Evolutionary conservation across 495 filamentous ascomycete genomes (phyloP), one percentile per base, ranked within the genome.

Genomic region (Annulohypoxylon stygium): DNA sequence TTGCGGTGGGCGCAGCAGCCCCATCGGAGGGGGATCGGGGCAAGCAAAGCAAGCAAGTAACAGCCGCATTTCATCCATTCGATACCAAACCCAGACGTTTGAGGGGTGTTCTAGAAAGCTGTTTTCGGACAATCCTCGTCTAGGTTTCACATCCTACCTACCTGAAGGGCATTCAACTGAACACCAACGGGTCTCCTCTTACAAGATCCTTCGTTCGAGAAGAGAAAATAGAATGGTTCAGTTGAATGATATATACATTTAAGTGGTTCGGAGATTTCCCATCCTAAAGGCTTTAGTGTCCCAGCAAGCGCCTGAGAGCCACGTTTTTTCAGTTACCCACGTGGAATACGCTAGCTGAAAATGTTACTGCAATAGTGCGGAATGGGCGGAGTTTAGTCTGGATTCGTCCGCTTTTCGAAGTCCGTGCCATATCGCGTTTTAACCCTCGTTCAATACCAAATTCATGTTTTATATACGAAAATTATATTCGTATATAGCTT

Each of bases 41-140:
- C 26, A 47, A 43, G 37, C 14, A 26, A 62, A 50, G 14, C 55
- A 59, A 25, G 48, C 61, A 47, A 57, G 57, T 36, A 53, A 43
- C 58, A 68, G 57, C 65, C 65, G 65, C 65, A 61, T 53, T 14
- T 57, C 57, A 61, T 53, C 43, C 65, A 68, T 61, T 48, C 58
- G 45, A 63, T 23, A 43, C 34, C 57, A 60, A 43, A 37, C 33
- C 48, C 14, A 11, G 20, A 12, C 9, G 20, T 20, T 41, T 53
- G 36, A 61, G 50, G 45, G 41, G 57, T 18, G 20, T 68, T 61
- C 57, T 39, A 36, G 57, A 33, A 54, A 54, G 34, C 41, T 39
- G 55, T 18, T 43, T 70, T 59, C 54, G 39, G 61, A 45, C 47
- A 58, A 71, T 71, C 69, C 69, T 55, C 53, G 61, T 20, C 62